These are phyloP conservation scores for Barnettozyma siamensis DNA, from an alignment of 805 yeast species.

Conservation along the genomic window DNA sequence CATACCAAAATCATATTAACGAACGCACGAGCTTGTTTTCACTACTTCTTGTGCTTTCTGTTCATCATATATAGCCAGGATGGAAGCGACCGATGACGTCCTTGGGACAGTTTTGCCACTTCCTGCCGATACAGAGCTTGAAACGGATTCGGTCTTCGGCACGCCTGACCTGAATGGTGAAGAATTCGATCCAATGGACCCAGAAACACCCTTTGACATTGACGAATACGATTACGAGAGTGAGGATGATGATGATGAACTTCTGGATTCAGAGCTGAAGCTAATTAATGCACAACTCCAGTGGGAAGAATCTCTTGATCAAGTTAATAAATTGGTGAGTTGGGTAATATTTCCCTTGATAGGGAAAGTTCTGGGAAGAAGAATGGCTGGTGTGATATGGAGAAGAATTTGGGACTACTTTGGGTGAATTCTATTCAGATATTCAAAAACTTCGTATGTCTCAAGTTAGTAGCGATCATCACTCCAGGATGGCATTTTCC, in stretches of 20 bases:
- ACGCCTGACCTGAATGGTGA: slow-evolving; percentile 9
- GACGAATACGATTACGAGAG: slow-evolving; percentile 13
- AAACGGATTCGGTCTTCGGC: background rate
- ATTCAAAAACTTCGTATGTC: no score
- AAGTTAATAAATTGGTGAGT: slow-evolving; percentile 50
- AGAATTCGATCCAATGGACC: slow-evolving; percentile 7
- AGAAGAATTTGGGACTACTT: slow-evolving; percentile 18
- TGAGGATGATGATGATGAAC: slow-evolving; percentile 13
- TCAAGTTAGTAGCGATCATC: no score
- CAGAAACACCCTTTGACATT: slow-evolving; percentile 9
- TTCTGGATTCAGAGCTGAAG: slow-evolving; percentile 21
- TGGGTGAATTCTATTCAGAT: background rate
- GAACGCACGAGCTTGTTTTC: no score
- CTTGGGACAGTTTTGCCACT: no score
- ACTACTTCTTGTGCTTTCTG: no score
- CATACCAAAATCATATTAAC: background rate
- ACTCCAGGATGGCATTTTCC: no score
- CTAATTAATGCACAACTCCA: slow-evolving; percentile 53
- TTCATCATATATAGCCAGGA: no score
- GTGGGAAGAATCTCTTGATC: slow-evolving; percentile 66
- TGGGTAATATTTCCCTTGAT: slow-evolving; percentile 59
- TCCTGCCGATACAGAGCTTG: no score
- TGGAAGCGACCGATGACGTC: no score
- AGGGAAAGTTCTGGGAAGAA: slow-evolving; percentile 64
- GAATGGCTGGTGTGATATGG: slow-evolving; percentile 38